Conservation (phyloP, 192 early-diverging fungal species). For the Mortierella alpina region DNA sequence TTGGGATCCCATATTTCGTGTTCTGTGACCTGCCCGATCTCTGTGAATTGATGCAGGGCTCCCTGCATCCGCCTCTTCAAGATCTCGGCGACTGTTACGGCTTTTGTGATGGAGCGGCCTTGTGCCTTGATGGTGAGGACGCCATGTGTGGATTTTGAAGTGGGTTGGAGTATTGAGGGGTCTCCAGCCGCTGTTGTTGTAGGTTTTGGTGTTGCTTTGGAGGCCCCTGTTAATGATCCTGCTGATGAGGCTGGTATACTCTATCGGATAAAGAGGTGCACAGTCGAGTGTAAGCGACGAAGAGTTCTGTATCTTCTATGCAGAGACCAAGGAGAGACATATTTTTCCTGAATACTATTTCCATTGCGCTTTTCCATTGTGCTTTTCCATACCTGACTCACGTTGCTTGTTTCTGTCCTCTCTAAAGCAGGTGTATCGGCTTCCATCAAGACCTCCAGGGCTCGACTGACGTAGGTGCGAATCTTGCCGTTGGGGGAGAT, state of each 20-base stretch:
- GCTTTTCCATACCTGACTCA: neutral
- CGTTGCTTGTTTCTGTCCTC: neutral
- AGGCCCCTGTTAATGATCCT: neutral
- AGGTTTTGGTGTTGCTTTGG: neutral
- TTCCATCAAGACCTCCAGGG: conserved; percentile 32
- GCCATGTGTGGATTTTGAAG: conserved; percentile 8
- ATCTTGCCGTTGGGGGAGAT: conserved; percentile 44
- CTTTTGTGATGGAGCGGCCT: conserved; percentile 68
- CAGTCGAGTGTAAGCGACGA: too few relatives aligned
- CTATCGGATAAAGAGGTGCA: neutral
- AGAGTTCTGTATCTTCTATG: too few relatives aligned
- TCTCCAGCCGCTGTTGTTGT: neutral
- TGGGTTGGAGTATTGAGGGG: conserved; percentile 2
- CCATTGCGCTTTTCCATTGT: neutral
- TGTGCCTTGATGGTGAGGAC: conserved; percentile 52
- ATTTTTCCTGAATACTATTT: neutral
- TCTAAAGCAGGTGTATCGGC: neutral
- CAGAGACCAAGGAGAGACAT: too few relatives aligned
- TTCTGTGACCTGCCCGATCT: conserved; percentile 57
- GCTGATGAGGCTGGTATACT: neutral
- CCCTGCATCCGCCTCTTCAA: conserved; percentile 68
- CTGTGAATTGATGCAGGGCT: conserved; percentile 63
- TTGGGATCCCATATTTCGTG: conserved; percentile 50
- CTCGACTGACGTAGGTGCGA: conserved; percentile 44
- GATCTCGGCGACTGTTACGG: conserved; percentile 75